Percentiles rank a stretch among this genome's conserved stretches.
phyloP scores from a whole-genome alignment of 805 yeast species.

The Candida awuae region DNA sequence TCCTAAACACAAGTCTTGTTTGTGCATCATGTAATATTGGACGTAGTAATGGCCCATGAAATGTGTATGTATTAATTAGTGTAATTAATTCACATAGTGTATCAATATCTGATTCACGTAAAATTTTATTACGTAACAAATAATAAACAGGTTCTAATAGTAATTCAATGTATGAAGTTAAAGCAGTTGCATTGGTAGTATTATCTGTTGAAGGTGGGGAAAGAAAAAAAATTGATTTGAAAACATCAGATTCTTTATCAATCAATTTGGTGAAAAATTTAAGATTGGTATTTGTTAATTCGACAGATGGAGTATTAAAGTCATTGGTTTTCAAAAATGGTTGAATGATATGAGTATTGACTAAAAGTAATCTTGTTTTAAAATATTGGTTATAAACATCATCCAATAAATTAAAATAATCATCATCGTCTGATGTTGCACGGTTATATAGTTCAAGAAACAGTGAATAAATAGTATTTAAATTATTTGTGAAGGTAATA shows the following conservation, averaged over 20 bases:
- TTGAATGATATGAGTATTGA: constrained; percentile 32
- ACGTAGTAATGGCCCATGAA: constrained; percentile 53
- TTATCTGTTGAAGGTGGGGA: constrained; percentile 23
- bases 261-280: constrained; percentile 52
- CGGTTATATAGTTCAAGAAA: constrained; percentile 1
- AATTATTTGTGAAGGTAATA: constrained; percentile 46
- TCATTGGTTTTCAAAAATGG: constrained; percentile 21
- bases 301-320: constrained; percentile 37
- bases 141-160: constrained; percentile 77
- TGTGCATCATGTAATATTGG: constrained; percentile 75
- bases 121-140: constrained; percentile 51
- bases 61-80: constrained; percentile 58
- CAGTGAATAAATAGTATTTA: background rate
- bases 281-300: constrained; percentile 54
- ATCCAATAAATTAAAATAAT: constrained; percentile 56
- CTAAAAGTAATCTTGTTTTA: constrained; percentile 42
- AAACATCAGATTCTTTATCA: constrained; percentile 54
- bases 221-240: constrained; percentile 41
- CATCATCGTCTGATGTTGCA: constrained; percentile 17
- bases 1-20: constrained; percentile 69
- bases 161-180: constrained; percentile 53
- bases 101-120: constrained; percentile 62
- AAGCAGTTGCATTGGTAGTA: constrained; percentile 24
- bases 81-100: constrained; percentile 69
- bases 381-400: constrained; percentile 65